A percentile compares a stretch with the other conserved stretches of the same genome.
phyloP scores from a whole-genome alignment of 2,329 filamentous ascomycete species.

The Eutypella sp. region DNA sequence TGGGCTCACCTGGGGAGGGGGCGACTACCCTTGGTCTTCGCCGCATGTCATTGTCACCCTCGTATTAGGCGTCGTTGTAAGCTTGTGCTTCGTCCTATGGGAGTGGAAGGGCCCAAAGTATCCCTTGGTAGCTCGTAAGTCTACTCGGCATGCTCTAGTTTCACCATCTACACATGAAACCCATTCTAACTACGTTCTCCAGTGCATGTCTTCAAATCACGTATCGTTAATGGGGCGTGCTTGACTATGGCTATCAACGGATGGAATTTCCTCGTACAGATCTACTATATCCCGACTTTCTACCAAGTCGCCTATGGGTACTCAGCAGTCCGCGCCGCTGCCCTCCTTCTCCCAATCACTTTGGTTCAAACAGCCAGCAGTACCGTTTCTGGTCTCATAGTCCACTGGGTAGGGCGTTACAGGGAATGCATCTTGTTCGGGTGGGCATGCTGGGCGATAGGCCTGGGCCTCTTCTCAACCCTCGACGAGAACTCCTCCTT shows the following conservation, averaged over 20 bases:
- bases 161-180: slow-evolving; percentile 4
- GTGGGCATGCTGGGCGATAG: slow-evolving; percentile 47
- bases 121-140: slow-evolving; percentile 42
- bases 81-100: slow-evolving; percentile 48
- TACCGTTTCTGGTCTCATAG: slow-evolving; percentile 46
- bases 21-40: slow-evolving; percentile 52
- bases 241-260: slow-evolving; percentile 54
- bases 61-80: slow-evolving; percentile 41
- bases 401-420: slow-evolving; percentile 48
- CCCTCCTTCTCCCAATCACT: slow-evolving; percentile 37
- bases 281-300: slow-evolving; percentile 43
- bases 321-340: slow-evolving; percentile 35
- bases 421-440: slow-evolving; percentile 50
- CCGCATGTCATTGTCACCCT: slow-evolving; percentile 50
- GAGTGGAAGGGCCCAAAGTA: slow-evolving; percentile 44
- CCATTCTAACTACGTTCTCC: slow-evolving; percentile 18
- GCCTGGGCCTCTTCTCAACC: slow-evolving; percentile 48
- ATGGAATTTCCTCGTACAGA: slow-evolving; percentile 55
- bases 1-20: slow-evolving; percentile 55
- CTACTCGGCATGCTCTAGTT: not conserved
- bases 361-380: slow-evolving; percentile 42
- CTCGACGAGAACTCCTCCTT: slow-evolving; percentile 41
- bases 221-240: slow-evolving; percentile 50
- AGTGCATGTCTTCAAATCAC: slow-evolving; percentile 49
- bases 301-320: slow-evolving; percentile 43